These are phyloP conservation scores for Fomitopsis betulina DNA, from an alignment of 1,284 basidiomycete species.

Conservation along the genomic window DNA sequence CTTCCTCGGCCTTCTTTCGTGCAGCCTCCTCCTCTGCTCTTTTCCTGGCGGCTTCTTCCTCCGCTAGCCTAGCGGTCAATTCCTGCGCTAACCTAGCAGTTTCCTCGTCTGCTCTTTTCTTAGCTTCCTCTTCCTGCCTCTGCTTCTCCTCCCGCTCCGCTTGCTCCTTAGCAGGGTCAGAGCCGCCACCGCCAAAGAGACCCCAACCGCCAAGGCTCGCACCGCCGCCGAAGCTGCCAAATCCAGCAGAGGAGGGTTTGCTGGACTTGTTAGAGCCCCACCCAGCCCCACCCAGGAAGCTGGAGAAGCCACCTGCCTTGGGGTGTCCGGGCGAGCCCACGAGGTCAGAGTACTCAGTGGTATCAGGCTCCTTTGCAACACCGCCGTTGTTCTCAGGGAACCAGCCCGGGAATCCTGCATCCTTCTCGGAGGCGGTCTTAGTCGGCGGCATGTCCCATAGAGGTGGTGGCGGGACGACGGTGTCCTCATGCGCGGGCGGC, in stretches of 20 bases:
- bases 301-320: conserved; percentile 18
- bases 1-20: conserved; percentile 14
- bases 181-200: conserved; percentile 6
- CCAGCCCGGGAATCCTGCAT: background rate
- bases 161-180: background rate
- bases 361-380: background rate
- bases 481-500: background rate
- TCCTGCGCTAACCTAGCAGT: conserved; percentile 8
- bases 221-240: conserved; percentile 4
- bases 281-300: conserved; percentile 16
- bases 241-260: conserved; percentile 2
- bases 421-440: background rate
- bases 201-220: conserved; percentile 7
- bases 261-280: conserved; percentile 5
- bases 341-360: conserved; percentile 16
- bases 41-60: conserved; percentile 8
- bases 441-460: background rate
- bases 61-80: conserved; percentile 11
- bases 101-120: conserved; percentile 6
- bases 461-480: conserved; percentile 4
- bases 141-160: conserved; percentile 13
- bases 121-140: conserved; percentile 12
- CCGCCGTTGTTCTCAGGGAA: background rate
- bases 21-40: conserved; percentile 12
- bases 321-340: conserved; percentile 8